Evolutionary conservation across 805 yeast species (phyloP).

Genomic region (Wickerhamiella azymoides): DNA sequence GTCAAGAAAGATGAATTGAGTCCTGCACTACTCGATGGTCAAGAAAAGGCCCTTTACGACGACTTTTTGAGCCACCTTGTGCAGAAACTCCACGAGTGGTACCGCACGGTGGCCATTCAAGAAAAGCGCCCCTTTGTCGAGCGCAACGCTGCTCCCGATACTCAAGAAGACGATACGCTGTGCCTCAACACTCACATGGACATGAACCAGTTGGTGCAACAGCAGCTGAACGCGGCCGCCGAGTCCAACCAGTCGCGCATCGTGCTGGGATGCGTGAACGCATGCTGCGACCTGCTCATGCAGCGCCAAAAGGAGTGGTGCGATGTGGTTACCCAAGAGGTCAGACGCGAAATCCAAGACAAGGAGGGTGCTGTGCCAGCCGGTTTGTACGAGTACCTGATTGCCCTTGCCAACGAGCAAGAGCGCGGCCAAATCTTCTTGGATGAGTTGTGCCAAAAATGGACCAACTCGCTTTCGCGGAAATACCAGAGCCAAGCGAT

Average conservation of each 20-base stretch:
- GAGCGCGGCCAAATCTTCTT: constrained; percentile 53
- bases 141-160: constrained; percentile 61
- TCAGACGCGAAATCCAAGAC: constrained; percentile 23
- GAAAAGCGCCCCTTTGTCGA: constrained; percentile 51
- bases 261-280: constrained; percentile 60
- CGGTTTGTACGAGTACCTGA: constrained; percentile 66
- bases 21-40: constrained; percentile 56
- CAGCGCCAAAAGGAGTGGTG: constrained; percentile 54
- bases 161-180: constrained; percentile 46
- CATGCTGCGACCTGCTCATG: constrained; percentile 48
- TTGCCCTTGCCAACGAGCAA: constrained; percentile 78
- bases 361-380: constrained; percentile 40
- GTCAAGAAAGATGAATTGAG: constrained; percentile 32
- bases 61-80: constrained; percentile 67
- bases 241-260: constrained; percentile 72
- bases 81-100: constrained; percentile 75
- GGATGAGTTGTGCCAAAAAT: constrained; percentile 54
- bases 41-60: constrained; percentile 55
- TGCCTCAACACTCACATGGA: constrained; percentile 69
- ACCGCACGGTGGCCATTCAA: constrained; percentile 47
- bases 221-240: constrained; percentile 78
- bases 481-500: constrained; percentile 48
- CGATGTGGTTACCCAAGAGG: constrained; percentile 33
- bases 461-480: constrained; percentile 51
- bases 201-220: constrained; percentile 71